phyloP scores from a whole-genome alignment of 2,329 filamentous ascomycete species.

The Emmonsiellopsis sp. region DNA sequence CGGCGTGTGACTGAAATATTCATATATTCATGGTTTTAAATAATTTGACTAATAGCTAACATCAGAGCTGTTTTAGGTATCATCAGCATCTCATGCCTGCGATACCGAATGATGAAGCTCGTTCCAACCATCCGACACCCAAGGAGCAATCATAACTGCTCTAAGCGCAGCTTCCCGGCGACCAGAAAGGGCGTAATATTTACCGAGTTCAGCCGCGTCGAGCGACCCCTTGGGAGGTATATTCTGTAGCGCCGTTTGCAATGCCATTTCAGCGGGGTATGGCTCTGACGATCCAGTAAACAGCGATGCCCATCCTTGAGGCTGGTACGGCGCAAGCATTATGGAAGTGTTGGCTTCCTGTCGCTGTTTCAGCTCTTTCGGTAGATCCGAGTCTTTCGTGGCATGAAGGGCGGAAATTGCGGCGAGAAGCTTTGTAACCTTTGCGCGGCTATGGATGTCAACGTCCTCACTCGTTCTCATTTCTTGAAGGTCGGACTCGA shows the following conservation, averaged over 20 bases:
- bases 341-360: conserved; percentile 65
- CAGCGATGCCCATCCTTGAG: conserved; percentile 72
- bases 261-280: conserved; percentile 63
- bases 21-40: not conserved
- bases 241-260: conserved; percentile 64
- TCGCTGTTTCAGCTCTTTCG: conserved; percentile 42
- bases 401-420: conserved; percentile 55
- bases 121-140: conserved; percentile 58
- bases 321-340: conserved; percentile 69
- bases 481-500: conserved; percentile 63
- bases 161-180: conserved; percentile 64
- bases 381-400: conserved; percentile 31
- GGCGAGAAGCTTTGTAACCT: conserved; percentile 66
- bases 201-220: conserved; percentile 58
- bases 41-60: not conserved
- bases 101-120: conserved; percentile 26
- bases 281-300: conserved; percentile 47
- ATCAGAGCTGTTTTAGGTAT: not conserved
- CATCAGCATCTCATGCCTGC: conserved; percentile 2
- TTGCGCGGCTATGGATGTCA: conserved; percentile 52
- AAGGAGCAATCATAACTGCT: conserved; percentile 72
- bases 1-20: not conserved
- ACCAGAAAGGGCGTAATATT: conserved; percentile 65
- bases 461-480: conserved; percentile 61
- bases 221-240: conserved; percentile 64